These are phyloP conservation scores for Apiotrichum gamsii DNA, from an alignment of 1,284 basidiomycete species.

Conservation along the genomic window DNA sequence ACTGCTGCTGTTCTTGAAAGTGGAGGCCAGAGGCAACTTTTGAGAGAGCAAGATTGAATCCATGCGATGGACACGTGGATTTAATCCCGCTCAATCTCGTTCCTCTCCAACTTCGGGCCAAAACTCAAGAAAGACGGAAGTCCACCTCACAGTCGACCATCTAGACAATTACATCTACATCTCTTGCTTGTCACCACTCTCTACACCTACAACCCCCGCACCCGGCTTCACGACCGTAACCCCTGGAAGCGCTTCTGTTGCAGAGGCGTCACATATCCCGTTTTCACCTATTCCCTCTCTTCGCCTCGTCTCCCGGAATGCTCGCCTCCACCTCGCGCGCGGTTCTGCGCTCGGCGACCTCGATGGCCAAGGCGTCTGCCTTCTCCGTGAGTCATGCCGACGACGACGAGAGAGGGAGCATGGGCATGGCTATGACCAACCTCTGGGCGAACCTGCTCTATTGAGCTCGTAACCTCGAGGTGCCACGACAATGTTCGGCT, in stretches of 20 bases:
- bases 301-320: conserved; percentile 11
- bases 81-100: neutral
- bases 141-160: neutral
- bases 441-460: too few relatives aligned
- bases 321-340: conserved; percentile 28
- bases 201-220: too few relatives aligned
- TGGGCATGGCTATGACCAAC: too few relatives aligned
- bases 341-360: conserved; percentile 10
- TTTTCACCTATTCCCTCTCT: neutral
- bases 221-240: too few relatives aligned
- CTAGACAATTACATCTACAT: neutral
- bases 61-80: neutral
- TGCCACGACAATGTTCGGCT: too few relatives aligned
- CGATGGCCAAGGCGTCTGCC: conserved; percentile 6
- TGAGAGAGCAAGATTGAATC: neutral
- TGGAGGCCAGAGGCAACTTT: too few relatives aligned
- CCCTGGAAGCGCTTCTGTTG: too few relatives aligned
- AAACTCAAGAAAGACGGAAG: neutral
- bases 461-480: too few relatives aligned
- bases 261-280: too few relatives aligned
- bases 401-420: too few relatives aligned
- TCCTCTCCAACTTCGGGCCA: neutral
- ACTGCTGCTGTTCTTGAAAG: too few relatives aligned
- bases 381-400: conserved; percentile 12
- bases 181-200: too few relatives aligned